Base-by-base conservation (phyloP, 441 rosid species). In the Croton laevigatus region DNA sequence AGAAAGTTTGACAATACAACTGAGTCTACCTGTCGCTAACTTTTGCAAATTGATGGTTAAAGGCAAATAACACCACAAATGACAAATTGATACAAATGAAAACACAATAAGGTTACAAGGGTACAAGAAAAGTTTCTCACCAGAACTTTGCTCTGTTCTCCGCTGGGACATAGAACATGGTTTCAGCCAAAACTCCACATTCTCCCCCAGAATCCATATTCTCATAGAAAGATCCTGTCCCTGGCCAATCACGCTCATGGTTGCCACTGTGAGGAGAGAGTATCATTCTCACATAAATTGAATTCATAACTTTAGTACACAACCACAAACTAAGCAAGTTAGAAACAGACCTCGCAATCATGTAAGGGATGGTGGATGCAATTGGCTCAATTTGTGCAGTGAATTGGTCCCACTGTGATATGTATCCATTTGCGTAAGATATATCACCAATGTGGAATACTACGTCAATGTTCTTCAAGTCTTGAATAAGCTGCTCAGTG, bases 201-300 rank as follows among this genome's bases (percentile, higher is more conserved):
- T 92, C 97, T 75, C 98, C 96, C 46, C 98, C 98, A 44, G 96
- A 92, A 79, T 92, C 98, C 66, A 40, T 60, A 76, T 71, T 76
- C 4, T 76, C 79, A 63, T 90, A 90, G 80, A 92, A 92, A 38
- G 96, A 92, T 73, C 93, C 96, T 5, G 93, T 78, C 73, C 86
- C 80, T 1, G 96, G 91, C 96, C 96, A 92, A 82, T 90, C 96
- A 20, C 98, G 91, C 71, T 92, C 94, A 74, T 92, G 98, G 81
- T 92, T 92, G 22, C 96, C 96, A 11, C 98, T 91, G 79, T 27
- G 9, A 10, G 6, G 27, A 34, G 44, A 49, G 27, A 49, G 14
- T 48, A 65, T 65, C 17, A 10, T 8, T 17, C 3, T 65, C 44
- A 65, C 22, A 65, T 68, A 65, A 46, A 49, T 3, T 5, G 69